Evolutionary conservation across 2,329 filamentous ascomycete genomes (phyloP).

Genomic region (Phialemoniopsis sp.): DNA sequence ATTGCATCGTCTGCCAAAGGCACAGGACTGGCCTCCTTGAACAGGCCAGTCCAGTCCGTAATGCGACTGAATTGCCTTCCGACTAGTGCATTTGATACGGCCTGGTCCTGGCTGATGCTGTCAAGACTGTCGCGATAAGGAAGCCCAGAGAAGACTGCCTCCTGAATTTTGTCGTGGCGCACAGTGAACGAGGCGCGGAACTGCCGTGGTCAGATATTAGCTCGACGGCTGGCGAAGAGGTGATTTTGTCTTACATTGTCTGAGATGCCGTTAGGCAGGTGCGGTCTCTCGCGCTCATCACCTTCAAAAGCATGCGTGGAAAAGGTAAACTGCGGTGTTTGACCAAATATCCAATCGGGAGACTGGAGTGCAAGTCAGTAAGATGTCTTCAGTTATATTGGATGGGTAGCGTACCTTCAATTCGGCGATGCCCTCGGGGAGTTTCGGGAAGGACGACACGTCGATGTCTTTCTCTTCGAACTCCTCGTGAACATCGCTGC

Average conservation of each 20-base stretch:
- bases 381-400: no score
- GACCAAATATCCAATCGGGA: constrained; percentile 72
- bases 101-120: constrained; percentile 7
- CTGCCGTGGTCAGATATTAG: constrained; percentile 3
- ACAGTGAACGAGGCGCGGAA: constrained; percentile 29
- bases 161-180: constrained; percentile 31
- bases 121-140: constrained; percentile 5
- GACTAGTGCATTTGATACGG: constrained; percentile 11
- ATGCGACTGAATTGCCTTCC: constrained; percentile 18
- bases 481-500: constrained; percentile 20
- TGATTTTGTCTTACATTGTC: constrained; percentile 30
- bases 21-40: constrained; percentile 10
- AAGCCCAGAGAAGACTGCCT: constrained; percentile 17
- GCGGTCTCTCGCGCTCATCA: constrained; percentile 51
- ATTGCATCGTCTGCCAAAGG: constrained; percentile 7
- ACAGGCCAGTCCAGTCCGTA: constrained; percentile 18
- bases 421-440: constrained; percentile 22
- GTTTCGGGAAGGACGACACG: no score
- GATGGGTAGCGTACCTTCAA: constrained; percentile 8
- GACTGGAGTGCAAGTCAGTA: constrained; percentile 34
- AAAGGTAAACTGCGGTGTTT: constrained; percentile 81
- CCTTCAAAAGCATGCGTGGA: constrained; percentile 56
- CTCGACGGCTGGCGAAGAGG: no score
- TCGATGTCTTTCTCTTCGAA: constrained; percentile 31
- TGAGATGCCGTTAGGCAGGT: constrained; percentile 41